These are phyloP conservation scores for Casaregolazyma lundiana DNA, from an alignment of 1,139 yeast species.

Conservation along the genomic window DNA sequence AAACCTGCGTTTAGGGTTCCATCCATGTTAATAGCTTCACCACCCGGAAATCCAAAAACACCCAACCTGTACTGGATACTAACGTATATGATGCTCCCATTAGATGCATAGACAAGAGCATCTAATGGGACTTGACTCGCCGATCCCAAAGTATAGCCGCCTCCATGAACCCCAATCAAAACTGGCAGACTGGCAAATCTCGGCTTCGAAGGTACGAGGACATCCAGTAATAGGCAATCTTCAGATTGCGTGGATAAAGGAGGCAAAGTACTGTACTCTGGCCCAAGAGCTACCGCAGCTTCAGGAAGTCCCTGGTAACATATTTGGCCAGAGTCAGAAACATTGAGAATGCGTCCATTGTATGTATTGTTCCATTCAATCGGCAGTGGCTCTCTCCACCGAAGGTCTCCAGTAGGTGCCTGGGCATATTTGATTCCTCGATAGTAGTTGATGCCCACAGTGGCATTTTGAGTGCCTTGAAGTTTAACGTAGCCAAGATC, in stretches of 20 bases:
- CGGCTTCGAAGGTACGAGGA: slow-evolving; percentile 20
- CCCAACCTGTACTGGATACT: slow-evolving; percentile 33
- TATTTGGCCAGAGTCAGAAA: no score
- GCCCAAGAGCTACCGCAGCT: neutral
- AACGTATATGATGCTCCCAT: slow-evolving; percentile 20
- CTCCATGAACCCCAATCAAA: slow-evolving; percentile 16
- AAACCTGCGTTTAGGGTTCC: slow-evolving; percentile 31
- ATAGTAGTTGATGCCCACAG: neutral
- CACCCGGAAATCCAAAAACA: slow-evolving; percentile 33
- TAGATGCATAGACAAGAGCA: slow-evolving; percentile 18
- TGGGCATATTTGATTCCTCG: slow-evolving; percentile 9
- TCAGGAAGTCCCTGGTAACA: neutral
- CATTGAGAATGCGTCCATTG: no score
- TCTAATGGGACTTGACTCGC: slow-evolving; percentile 6
- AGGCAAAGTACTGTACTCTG: no score
- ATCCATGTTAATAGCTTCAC: slow-evolving; percentile 22
- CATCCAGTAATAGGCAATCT: slow-evolving; percentile 24
- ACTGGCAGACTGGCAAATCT: slow-evolving; percentile 11
- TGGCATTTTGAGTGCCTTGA: no score
- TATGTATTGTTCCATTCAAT: no score
- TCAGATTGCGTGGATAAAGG: slow-evolving; percentile 16
- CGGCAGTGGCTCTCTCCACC: slow-evolving; percentile 12
- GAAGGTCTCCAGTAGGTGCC: slow-evolving; percentile 11
- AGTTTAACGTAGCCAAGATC: no score
- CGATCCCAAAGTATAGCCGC: slow-evolving; percentile 14